These are phyloP conservation scores for Thelonectria discophora DNA, from an alignment of 2,329 filamentous ascomycete genomes.

Conservation along the genomic window DNA sequence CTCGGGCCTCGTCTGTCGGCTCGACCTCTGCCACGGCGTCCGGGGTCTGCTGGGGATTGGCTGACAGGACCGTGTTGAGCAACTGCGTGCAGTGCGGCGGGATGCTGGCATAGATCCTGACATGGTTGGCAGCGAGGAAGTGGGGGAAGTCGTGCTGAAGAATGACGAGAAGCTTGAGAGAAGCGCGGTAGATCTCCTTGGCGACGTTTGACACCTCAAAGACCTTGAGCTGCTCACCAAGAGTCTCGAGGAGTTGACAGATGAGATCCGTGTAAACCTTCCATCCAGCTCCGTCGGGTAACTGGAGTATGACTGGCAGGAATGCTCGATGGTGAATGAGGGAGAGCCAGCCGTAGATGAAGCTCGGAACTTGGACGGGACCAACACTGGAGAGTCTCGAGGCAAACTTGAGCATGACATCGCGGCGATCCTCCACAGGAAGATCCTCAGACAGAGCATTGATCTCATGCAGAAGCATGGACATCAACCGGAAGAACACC, in stretches of 20 bases:
- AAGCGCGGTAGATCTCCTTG: constrained; percentile 85
- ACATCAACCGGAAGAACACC: constrained; percentile 91
- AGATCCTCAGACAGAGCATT: constrained; percentile 66
- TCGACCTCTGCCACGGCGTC: constrained; percentile 81
- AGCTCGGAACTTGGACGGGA: constrained; percentile 80
- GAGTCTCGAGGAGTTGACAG: constrained; percentile 74
- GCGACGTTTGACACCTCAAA: constrained; percentile 73
- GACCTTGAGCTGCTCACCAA: constrained; percentile 82
- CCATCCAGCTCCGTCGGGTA: constrained; percentile 78
- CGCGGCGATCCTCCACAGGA: constrained; percentile 68
- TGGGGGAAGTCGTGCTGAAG: constrained; percentile 95
- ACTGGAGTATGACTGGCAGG: constrained; percentile 77
- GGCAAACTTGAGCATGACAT: constrained; percentile 77
- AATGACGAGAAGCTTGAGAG: constrained; percentile 82
- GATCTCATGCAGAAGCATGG: constrained; percentile 81
- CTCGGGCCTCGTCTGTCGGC: constrained; percentile 76
- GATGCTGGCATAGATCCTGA: constrained; percentile 81
- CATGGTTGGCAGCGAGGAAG: constrained; percentile 88
- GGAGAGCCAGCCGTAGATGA: constrained; percentile 84
- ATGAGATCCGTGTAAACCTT: constrained; percentile 76
- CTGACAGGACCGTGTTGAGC: constrained; percentile 86
- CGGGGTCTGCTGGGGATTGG: constrained; percentile 74
- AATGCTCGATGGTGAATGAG: constrained; percentile 87
- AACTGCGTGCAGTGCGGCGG: constrained; percentile 87
- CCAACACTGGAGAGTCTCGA: constrained; percentile 76